Conservation (phyloP, 805 yeast genomes). For the Metschnikowia matae region DNA sequence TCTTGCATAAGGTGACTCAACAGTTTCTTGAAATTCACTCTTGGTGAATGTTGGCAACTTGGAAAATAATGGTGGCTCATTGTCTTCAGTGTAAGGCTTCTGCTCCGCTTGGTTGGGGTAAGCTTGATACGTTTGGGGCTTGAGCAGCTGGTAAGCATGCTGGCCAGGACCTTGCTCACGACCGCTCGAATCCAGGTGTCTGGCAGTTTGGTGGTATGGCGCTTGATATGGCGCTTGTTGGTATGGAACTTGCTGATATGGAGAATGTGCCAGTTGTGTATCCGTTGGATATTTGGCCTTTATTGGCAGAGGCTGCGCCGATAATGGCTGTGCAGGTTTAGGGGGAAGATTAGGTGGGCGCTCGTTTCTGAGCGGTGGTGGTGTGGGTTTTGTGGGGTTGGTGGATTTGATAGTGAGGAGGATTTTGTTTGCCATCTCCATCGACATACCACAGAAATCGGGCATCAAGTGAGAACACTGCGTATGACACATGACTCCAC, state of each 20-base stretch:
- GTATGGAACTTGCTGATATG: conserved; percentile 1
- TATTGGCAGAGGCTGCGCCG: conserved; percentile 7
- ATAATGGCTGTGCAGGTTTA: not conserved
- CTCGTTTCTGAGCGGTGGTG: conserved; percentile 18
- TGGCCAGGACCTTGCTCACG: not conserved
- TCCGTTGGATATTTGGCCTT: not conserved
- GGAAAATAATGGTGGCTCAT: not conserved
- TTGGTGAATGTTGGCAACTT: conserved; percentile 14
- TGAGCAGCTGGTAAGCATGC: conserved; percentile 5
- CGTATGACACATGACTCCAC: conserved; percentile 93
- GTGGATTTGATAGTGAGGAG: conserved; percentile 79
- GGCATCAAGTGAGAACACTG: conserved; percentile 93
- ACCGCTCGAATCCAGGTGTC: not conserved
- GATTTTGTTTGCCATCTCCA: conserved; percentile 93
- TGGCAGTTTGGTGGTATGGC: conserved; percentile 11
- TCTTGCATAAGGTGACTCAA: conserved; percentile 13
- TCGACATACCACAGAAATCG: conserved; percentile 97
- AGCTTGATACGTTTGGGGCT: conserved; percentile 2
- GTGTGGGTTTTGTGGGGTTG: conserved; percentile 14
- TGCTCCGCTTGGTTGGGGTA: not conserved
- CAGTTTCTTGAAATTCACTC: conserved; percentile 11
- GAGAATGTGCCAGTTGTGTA: not conserved
- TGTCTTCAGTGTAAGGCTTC: not conserved
- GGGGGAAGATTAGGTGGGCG: conserved; percentile 6
- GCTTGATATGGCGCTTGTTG: conserved; percentile 9